Percentiles rank a stretch among this genome's conserved stretches.
Conservation (phyloP, 306 rosid genomes). For the Vigna reflexopilosa region DNA sequence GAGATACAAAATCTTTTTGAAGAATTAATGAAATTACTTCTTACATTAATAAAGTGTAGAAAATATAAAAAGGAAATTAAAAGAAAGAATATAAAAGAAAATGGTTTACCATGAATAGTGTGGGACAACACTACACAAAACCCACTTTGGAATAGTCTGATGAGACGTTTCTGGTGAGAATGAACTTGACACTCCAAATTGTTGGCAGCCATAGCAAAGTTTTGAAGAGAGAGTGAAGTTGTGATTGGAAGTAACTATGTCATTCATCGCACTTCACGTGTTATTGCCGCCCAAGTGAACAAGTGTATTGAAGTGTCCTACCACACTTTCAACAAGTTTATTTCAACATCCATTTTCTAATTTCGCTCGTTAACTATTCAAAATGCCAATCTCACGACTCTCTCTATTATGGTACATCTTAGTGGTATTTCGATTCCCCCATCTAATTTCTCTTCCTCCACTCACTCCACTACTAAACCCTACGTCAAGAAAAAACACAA, state of each 20-base stretch:
- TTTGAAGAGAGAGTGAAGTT: neutral
- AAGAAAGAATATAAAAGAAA: neutral
- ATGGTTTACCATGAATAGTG: constrained; percentile 34
- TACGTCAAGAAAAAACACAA: neutral
- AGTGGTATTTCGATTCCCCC: neutral
- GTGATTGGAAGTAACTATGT: constrained; percentile 32
- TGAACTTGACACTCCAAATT: constrained; percentile 45
- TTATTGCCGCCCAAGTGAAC: constrained; percentile 5
- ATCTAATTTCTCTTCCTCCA: constrained; percentile 8
- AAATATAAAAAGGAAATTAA: too few relatives aligned
- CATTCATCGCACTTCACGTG: constrained; percentile 23
- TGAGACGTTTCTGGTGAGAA: constrained; percentile 61
- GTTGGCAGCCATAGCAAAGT: constrained; percentile 34
- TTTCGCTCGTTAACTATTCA: neutral
- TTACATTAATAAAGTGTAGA: too few relatives aligned
- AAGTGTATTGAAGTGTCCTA: neutral
- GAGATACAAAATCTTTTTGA: too few relatives aligned
- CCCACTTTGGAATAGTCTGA: constrained; percentile 45
- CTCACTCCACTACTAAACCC: neutral
- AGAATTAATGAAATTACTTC: too few relatives aligned
- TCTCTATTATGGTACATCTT: neutral
- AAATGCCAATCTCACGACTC: neutral
- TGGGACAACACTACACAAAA: constrained; percentile 5
- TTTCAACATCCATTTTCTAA: constrained; percentile 2
- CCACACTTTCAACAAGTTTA: constrained; percentile 10